Evolutionary conservation across 208 protist genomes (phyloP).

Genomic region (Naegleria gruberi): DNA sequence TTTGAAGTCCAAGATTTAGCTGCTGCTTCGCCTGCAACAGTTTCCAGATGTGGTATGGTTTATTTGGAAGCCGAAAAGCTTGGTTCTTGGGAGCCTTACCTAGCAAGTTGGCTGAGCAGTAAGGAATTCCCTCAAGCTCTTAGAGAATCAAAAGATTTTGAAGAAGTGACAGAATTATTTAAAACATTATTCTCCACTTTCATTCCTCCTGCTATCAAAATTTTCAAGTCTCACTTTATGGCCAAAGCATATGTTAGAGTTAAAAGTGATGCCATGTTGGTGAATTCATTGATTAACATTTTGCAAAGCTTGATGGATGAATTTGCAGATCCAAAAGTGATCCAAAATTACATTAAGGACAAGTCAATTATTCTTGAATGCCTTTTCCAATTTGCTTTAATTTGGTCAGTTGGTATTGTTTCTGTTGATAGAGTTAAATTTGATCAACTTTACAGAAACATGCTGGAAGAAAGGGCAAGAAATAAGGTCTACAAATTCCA

Average conservation of each 20-base stretch:
- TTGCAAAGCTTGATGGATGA: conserved; percentile 33
- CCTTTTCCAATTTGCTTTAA: conserved; percentile 87
- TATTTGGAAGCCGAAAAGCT: conserved; percentile 87
- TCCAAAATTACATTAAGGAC: conserved; percentile 26
- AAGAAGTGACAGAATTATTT: background rate
- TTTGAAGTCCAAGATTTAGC: conserved; percentile 93
- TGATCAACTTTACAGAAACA: conserved; percentile 61
- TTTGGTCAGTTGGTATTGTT: conserved; percentile 91
- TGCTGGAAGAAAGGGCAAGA: conserved; percentile 44
- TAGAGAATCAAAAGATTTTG: background rate
- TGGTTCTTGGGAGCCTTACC: conserved; percentile 72
- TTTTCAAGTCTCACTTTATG: background rate
- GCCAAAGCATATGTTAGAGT: background rate
- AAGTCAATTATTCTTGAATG: conserved; percentile 68
- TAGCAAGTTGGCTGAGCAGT: conserved; percentile 67
- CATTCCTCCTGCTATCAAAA: background rate
- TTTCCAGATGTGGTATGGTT: conserved; percentile 96
- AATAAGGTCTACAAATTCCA: background rate
- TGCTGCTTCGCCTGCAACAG: conserved; percentile 91
- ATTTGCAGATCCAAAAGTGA: background rate
- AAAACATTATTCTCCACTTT: background rate
- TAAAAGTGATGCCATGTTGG: conserved; percentile 25
- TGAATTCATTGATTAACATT: conserved; percentile 30
- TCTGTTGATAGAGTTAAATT: conserved; percentile 75
- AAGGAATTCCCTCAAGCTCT: background rate